Evolutionary conservation across 1,284 basidiomycete species (phyloP).

Genomic region (Bjerkandera adusta): DNA sequence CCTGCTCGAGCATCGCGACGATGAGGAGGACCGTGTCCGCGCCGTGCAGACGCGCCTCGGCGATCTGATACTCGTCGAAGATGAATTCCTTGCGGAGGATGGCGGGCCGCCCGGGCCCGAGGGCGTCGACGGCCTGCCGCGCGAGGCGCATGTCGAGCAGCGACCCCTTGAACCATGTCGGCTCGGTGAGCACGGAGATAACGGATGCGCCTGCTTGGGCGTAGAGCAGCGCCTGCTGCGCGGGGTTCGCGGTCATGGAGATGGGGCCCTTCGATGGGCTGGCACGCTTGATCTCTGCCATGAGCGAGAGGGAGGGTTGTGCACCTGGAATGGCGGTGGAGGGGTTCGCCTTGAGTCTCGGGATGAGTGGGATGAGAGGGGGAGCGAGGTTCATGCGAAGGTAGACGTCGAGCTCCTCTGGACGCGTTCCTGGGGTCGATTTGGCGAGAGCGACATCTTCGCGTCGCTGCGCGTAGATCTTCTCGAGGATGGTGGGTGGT

Average conservation of each 20-base stretch:
- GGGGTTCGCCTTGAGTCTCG: conserved; percentile 50
- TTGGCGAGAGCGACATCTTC: conserved; percentile 56
- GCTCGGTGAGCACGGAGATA: conserved; percentile 96
- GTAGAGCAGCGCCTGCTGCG: conserved; percentile 85
- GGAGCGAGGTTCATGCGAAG: conserved; percentile 81
- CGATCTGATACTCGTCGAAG: conserved; percentile 92
- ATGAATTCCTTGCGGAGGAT: conserved; percentile 99
- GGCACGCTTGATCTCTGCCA: conserved; percentile 96
- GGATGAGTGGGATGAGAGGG: conserved; percentile 70
- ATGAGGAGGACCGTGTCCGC: conserved; percentile 98
- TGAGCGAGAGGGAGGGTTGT: conserved; percentile 53
- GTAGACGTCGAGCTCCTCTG: conserved; percentile 64
- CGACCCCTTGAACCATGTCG: conserved; percentile 96
- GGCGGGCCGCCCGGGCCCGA: conserved; percentile 92
- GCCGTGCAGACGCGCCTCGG: conserved; percentile 89
- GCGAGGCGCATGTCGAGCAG: conserved; percentile 91
- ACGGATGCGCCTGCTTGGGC: conserved; percentile 90
- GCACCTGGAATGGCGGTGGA: conserved; percentile 14
- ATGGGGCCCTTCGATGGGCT: conserved; percentile 93
- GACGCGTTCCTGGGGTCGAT: conserved; percentile 69
- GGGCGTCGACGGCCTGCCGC: conserved; percentile 76
- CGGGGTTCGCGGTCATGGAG: conserved; percentile 74
- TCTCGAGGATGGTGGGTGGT: conserved; percentile 76
- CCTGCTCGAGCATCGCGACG: conserved; percentile 87
- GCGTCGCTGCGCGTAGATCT: conserved; percentile 63